Conservation (phyloP, 495 filamentous ascomycete species). For the Podospora pseudopauciseta region DNA sequence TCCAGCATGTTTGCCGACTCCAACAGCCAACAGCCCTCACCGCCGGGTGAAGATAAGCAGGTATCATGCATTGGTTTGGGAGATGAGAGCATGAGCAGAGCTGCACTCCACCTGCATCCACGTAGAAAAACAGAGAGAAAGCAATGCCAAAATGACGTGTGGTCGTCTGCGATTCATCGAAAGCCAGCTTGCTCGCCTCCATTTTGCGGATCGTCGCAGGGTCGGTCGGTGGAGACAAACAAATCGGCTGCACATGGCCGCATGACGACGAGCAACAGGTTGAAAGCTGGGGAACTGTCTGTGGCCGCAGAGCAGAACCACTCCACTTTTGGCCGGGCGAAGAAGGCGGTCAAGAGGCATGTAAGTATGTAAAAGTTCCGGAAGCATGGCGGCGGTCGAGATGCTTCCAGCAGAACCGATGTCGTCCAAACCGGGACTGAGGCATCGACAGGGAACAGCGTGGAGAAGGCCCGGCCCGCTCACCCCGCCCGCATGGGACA, state of each 20-base stretch:
- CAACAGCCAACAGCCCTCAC: not conserved
- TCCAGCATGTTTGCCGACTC: not conserved
- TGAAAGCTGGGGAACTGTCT: too few relatives aligned
- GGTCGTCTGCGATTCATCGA: not conserved
- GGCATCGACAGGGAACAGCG: not conserved
- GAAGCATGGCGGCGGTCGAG: not conserved
- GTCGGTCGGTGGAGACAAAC: not conserved
- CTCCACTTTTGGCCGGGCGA: not conserved
- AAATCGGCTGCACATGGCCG: not conserved
- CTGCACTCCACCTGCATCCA: not conserved
- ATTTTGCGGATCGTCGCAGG: not conserved
- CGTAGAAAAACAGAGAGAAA: not conserved
- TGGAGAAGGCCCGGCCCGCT: slow-evolving; percentile 5
- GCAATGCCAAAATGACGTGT: not conserved
- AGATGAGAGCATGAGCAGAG: not conserved
- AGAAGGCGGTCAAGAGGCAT: slow-evolving; percentile 1
- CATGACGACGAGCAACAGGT: not conserved
- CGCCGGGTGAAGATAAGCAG: not conserved
- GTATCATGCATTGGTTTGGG: not conserved
- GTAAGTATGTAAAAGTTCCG: not conserved
- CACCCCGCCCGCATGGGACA: not conserved
- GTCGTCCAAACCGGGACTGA: not conserved
- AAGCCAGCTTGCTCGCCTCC: not conserved
- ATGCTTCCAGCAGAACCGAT: not conserved
- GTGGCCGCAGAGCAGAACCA: not conserved